phyloP scores from a whole-genome alignment of 345 rosid species.

The Populus davidiana region DNA sequence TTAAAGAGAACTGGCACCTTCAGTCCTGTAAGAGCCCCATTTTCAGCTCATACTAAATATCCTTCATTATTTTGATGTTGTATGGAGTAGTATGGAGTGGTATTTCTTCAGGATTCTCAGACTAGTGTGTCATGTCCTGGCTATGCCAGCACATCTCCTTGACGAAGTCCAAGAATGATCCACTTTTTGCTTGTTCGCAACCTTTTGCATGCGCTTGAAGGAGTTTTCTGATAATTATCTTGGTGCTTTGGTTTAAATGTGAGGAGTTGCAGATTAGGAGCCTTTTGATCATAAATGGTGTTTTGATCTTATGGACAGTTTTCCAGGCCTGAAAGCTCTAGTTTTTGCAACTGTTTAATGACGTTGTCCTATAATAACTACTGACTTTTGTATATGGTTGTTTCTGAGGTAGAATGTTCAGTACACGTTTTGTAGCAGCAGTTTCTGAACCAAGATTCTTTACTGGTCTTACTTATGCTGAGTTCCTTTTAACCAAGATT shows the following conservation, averaged over 20 bases:
- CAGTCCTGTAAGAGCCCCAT: constrained; percentile 18
- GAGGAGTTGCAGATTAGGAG: not conserved
- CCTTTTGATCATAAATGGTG: not conserved
- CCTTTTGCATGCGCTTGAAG: not conserved
- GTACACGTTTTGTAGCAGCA: not conserved
- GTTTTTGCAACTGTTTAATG: not conserved
- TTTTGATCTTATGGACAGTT: constrained; percentile 3
- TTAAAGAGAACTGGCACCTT: constrained; percentile 11
- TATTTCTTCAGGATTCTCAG: not conserved
- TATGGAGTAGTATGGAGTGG: constrained; percentile 12
- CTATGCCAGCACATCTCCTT: not conserved
- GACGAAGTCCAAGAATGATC: not conserved
- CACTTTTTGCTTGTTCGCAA: not conserved
- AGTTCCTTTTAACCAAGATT: not conserved
- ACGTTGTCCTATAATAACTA: not conserved
- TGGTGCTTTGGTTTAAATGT: not conserved
- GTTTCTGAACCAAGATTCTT: not conserved
- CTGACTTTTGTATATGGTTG: not conserved
- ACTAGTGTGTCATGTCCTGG: not conserved
- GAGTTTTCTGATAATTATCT: not conserved
- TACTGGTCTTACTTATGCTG: not conserved
- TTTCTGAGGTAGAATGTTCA: not conserved
- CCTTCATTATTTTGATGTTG: not conserved
- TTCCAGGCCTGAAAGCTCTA: not conserved
- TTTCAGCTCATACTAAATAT: constrained; percentile 3